A percentile compares a stretch with the other conserved stretches of the same genome.
These are phyloP conservation scores for Aspergillus neotritici DNA, from an alignment of 2,329 filamentous ascomycete species.

Conservation along the genomic window DNA sequence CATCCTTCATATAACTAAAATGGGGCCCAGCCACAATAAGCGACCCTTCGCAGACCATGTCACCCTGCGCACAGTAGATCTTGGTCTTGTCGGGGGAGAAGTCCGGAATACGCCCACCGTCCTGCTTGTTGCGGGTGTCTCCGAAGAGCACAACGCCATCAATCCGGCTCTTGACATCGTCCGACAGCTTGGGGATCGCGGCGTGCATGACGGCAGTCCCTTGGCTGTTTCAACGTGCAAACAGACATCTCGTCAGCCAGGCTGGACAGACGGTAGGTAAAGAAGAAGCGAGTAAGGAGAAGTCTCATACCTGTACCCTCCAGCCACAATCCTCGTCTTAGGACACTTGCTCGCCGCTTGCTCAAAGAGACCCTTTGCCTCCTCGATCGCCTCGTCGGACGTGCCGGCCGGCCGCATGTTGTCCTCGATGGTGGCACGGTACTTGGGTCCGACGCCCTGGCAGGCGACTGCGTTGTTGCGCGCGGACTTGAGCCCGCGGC, in stretches of 20 bases:
- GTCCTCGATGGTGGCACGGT: conserved; percentile 32
- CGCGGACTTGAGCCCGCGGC: conserved; percentile 19
- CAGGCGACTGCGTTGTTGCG: conserved; percentile 25
- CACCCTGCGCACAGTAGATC: conserved; percentile 45
- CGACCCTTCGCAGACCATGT: conserved; percentile 46
- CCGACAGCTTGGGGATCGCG: conserved; percentile 33
- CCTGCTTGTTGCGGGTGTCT: conserved; percentile 40
- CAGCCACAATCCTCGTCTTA: conserved; percentile 40
- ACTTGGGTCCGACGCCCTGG: conserved; percentile 43
- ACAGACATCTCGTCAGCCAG: background rate
- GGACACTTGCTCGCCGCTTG: conserved; percentile 43
- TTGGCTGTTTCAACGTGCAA: conserved; percentile 18
- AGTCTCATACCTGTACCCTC: conserved; percentile 38
- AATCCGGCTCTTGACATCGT: conserved; percentile 27
- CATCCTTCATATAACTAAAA: conserved; percentile 33
- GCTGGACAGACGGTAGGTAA: background rate
- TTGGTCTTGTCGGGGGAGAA: conserved; percentile 42
- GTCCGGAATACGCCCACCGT: conserved; percentile 35
- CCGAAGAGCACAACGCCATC: conserved; percentile 39
- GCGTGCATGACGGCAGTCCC: conserved; percentile 43
- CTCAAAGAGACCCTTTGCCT: conserved; percentile 39
- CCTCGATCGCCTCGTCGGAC: conserved; percentile 31
- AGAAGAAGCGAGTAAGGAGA: background rate
- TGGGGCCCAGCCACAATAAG: conserved; percentile 37
- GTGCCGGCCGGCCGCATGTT: conserved; percentile 40